phyloP scores from a whole-genome alignment of 2,329 filamentous ascomycete genomes.

The Trichoderma gracile region DNA sequence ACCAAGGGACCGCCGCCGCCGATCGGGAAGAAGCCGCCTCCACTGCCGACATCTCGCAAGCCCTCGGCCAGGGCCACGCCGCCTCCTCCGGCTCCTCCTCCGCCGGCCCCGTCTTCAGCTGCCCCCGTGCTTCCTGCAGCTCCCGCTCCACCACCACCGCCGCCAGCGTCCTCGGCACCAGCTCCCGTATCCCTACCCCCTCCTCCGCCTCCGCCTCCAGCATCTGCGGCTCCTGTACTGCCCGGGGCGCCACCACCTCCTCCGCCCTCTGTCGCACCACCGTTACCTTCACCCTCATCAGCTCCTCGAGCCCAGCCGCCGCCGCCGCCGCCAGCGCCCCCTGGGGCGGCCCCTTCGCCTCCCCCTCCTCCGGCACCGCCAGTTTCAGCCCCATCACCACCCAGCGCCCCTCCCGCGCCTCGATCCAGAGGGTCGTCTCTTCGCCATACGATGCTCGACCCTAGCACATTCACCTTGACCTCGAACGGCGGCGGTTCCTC shows the following conservation, averaged over 20 bases:
- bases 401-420: slow-evolving; percentile 35
- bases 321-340: slow-evolving; percentile 34
- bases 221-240: slow-evolving; percentile 9
- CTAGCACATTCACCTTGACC: slow-evolving; percentile 72
- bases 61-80: slow-evolving; percentile 46
- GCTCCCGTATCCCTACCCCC: slow-evolving; percentile 40
- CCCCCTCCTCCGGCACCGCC: slow-evolving; percentile 24
- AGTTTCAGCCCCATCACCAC: slow-evolving; percentile 31
- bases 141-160: slow-evolving; percentile 46
- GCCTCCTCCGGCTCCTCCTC: slow-evolving; percentile 37
- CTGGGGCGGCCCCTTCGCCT: slow-evolving; percentile 41
- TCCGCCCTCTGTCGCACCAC: slow-evolving; percentile 39
- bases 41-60: slow-evolving; percentile 61
- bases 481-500: slow-evolving; percentile 60
- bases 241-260: slow-evolving; percentile 46
- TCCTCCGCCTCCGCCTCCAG: slow-evolving; percentile 32
- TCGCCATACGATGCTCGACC: slow-evolving; percentile 67
- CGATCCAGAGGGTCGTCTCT: slow-evolving; percentile 50
- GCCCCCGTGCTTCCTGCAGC: slow-evolving; percentile 47
- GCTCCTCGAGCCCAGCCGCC: slow-evolving; percentile 29
- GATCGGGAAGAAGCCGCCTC: slow-evolving; percentile 73
- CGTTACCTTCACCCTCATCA: slow-evolving; percentile 37
- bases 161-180: slow-evolving; percentile 42
- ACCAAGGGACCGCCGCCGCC: slow-evolving; percentile 67
- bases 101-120: slow-evolving; percentile 47